A percentile compares a stretch with the other conserved stretches of the same genome.
These are phyloP conservation scores for Salix dunnii DNA, from an alignment of 345 rosid species.

Conservation along the genomic window DNA sequence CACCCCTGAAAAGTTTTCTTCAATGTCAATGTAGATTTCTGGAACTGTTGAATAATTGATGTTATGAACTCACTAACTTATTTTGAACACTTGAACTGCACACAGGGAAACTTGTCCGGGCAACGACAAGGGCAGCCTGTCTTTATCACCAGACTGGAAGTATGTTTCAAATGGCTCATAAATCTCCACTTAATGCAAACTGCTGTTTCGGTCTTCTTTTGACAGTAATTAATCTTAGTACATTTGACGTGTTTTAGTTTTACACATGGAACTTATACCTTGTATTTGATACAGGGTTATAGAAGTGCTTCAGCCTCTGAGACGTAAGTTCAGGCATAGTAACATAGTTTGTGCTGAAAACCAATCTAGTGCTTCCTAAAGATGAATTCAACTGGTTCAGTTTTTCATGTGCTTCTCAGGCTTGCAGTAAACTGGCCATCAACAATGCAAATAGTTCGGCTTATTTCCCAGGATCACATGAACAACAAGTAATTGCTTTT, in stretches of 20 bases:
- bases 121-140: constrained; percentile 98
- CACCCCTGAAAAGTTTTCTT: neutral
- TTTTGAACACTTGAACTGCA: constrained; percentile 17
- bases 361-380: neutral
- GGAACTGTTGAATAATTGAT: neutral
- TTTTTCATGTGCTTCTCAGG: constrained; percentile 44
- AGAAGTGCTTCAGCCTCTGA: constrained; percentile 84
- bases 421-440: constrained; percentile 96
- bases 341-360: neutral
- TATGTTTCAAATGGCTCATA: constrained; percentile 28
- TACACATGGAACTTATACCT: constrained; percentile 11
- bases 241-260: neutral
- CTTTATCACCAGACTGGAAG: constrained; percentile 92
- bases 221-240: neutral
- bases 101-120: constrained; percentile 89
- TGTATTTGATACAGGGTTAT: constrained; percentile 72
- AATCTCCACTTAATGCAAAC: neutral
- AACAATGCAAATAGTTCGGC: constrained; percentile 93
- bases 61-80: constrained; percentile 5
- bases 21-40: neutral
- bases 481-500: constrained; percentile 70
- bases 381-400: neutral
- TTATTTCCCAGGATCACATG: constrained; percentile 97
- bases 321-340: constrained; percentile 53
- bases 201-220: constrained; percentile 13